phyloP scores from a whole-genome alignment of 441 rosid genomes.

The Erysimum cheiri region DNA sequence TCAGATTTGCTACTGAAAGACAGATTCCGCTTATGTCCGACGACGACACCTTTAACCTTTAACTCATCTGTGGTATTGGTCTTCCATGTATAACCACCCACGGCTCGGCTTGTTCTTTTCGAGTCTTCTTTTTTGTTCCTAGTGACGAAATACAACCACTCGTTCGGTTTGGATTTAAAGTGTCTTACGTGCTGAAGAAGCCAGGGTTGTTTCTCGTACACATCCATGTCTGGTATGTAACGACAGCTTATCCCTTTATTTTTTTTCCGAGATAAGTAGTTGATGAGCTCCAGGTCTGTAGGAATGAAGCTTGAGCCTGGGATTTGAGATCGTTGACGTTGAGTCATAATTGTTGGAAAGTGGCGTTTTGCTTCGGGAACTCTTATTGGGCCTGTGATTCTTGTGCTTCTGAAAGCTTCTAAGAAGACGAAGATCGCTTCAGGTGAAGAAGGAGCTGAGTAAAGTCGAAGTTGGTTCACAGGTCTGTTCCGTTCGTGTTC shows the following conservation, averaged over 20 bases:
- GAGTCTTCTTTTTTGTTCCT: neutral
- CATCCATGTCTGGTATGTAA: conserved; percentile 8
- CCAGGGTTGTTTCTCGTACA: conserved; percentile 30
- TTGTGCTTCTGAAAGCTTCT: too few relatives aligned
- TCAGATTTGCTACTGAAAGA: neutral
- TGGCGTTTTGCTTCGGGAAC: too few relatives aligned
- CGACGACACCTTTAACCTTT: neutral
- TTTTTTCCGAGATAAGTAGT: conserved; percentile 12
- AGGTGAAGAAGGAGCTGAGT: too few relatives aligned
- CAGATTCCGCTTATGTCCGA: neutral
- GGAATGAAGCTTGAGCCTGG: neutral
- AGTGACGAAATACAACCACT: conserved; percentile 22
- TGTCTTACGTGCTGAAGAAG: conserved; percentile 33
- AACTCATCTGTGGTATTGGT: neutral
- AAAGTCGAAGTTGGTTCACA: too few relatives aligned
- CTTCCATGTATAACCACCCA: conserved; percentile 18
- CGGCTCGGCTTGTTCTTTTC: neutral
- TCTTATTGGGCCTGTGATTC: too few relatives aligned
- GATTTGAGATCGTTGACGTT: neutral
- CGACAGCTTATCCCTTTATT: neutral
- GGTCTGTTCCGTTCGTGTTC: too few relatives aligned
- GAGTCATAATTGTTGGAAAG: neutral
- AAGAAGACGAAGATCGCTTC: too few relatives aligned
- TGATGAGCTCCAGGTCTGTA: neutral
- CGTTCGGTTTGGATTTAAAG: neutral